Percentiles rank a stretch among this genome's conserved stretches.
phyloP scores from a whole-genome alignment of 179 eudicot genomes.

The Gypsophila paniculata region DNA sequence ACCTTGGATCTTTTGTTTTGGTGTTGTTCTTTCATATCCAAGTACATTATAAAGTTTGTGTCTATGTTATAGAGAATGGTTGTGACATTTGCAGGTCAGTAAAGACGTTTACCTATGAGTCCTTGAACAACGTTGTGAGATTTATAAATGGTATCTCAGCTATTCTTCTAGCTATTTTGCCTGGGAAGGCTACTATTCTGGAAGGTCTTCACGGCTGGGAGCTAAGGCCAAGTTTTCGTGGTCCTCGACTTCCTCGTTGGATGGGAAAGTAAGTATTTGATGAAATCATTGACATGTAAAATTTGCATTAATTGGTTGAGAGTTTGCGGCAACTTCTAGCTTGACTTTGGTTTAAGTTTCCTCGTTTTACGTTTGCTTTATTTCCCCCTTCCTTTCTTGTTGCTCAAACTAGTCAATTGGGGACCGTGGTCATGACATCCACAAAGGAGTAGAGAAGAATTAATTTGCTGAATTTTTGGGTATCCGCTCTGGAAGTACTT shows the following conservation, averaged over 20 bases:
- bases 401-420: background rate
- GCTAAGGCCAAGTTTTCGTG: constrained; percentile 86
- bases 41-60: background rate
- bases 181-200: constrained; percentile 81
- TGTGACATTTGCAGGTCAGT: constrained; percentile 63
- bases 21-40: background rate
- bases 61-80: background rate
- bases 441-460: background rate
- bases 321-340: background rate
- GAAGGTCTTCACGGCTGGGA: constrained; percentile 99
- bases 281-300: constrained; percentile 12
- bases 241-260: constrained; percentile 98
- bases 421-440: background rate
- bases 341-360: background rate
- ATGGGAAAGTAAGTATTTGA: constrained; percentile 79
- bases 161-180: constrained; percentile 69
- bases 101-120: constrained; percentile 83
- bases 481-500: too few relatives aligned
- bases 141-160: constrained; percentile 93
- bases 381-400: background rate
- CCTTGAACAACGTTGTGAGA: constrained; percentile 73
- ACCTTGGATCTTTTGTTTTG: background rate
- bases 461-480: too few relatives aligned
- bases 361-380: background rate
- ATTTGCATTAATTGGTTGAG: background rate